Conservation (phyloP, 176 grass and related monocot species). For the Poa pratensis region DNA sequence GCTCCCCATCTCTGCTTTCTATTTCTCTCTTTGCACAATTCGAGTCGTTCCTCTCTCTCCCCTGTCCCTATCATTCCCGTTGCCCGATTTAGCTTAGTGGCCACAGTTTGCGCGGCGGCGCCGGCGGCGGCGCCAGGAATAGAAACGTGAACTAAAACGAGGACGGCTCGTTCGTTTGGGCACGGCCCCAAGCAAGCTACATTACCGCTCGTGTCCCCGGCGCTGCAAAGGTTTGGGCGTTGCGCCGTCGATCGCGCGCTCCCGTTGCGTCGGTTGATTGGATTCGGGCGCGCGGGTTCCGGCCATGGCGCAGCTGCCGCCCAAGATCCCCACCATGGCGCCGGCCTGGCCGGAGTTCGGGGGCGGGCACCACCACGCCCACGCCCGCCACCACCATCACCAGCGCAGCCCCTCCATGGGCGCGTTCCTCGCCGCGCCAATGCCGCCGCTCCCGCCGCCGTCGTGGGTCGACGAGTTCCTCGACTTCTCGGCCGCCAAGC, state of each 20-base stretch:
- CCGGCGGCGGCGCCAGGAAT: slow-evolving; percentile 18
- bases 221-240: slow-evolving; percentile 37
- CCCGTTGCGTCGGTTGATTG: slow-evolving; percentile 40
- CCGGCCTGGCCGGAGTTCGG: slow-evolving; percentile 58
- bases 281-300: slow-evolving; percentile 39
- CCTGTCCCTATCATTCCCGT: slow-evolving; percentile 34
- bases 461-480: slow-evolving; percentile 83
- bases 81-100: slow-evolving; percentile 46
- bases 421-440: slow-evolving; percentile 49
- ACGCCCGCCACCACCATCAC: slow-evolving; percentile 51
- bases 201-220: slow-evolving; percentile 24
- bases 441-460: slow-evolving; percentile 37
- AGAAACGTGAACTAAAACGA: slow-evolving; percentile 41
- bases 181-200: background rate
- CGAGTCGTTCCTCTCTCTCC: background rate
- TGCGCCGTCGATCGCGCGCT: slow-evolving; percentile 54
- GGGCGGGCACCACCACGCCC: slow-evolving; percentile 44
- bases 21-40: slow-evolving; percentile 8
- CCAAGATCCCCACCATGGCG: slow-evolving; percentile 64
- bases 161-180: slow-evolving; percentile 19
- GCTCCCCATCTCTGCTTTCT: background rate
- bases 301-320: slow-evolving; percentile 89
- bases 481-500: slow-evolving; percentile 75
- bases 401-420: slow-evolving; percentile 59
- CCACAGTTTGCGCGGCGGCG: slow-evolving; percentile 33